Percentiles rank a stretch among this genome's conserved stretches.
Conservation (phyloP, 2,329 filamentous ascomycete species). For the Triangularia setosa region DNA sequence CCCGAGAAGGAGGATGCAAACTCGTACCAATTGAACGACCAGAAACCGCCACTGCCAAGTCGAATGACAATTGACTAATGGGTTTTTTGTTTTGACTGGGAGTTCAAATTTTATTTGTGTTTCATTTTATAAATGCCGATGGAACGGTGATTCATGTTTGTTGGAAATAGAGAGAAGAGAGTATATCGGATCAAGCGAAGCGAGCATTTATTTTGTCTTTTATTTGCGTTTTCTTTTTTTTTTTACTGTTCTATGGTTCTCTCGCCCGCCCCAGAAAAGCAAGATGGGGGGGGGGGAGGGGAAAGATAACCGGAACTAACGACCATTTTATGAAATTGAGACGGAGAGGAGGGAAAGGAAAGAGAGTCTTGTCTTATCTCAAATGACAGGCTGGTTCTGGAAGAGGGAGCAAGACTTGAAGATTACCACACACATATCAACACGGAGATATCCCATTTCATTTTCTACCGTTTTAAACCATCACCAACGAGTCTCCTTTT, state of each 20-base stretch:
- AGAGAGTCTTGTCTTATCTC: not conserved
- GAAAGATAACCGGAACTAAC: not conserved
- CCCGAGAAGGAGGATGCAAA: slow-evolving; percentile 55
- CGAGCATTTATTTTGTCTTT: not conserved
- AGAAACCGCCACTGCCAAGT: slow-evolving; percentile 51
- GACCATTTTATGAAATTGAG: not conserved
- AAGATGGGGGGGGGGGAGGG: not conserved
- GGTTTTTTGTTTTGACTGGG: not conserved
- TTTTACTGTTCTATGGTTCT: not conserved
- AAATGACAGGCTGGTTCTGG: not conserved
- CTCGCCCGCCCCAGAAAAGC: not conserved
- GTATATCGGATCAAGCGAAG: not conserved
- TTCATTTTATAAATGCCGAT: not conserved
- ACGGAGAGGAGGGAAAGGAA: not conserved
- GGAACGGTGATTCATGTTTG: not conserved
- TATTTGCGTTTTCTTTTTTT: not conserved
- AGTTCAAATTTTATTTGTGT: not conserved
- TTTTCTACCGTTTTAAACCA: not conserved
- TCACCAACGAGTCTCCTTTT: not conserved
- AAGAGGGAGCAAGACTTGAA: not conserved
- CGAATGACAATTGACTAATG: slow-evolving; percentile 60
- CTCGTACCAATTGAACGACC: slow-evolving; percentile 54
- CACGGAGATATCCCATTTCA: not conserved
- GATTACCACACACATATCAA: not conserved
- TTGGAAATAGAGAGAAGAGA: not conserved